Evolutionary conservation across 257 asterid genomes (phyloP), one percentile per base, ranked within the genome.

Genomic region (Vinca minor): DNA sequence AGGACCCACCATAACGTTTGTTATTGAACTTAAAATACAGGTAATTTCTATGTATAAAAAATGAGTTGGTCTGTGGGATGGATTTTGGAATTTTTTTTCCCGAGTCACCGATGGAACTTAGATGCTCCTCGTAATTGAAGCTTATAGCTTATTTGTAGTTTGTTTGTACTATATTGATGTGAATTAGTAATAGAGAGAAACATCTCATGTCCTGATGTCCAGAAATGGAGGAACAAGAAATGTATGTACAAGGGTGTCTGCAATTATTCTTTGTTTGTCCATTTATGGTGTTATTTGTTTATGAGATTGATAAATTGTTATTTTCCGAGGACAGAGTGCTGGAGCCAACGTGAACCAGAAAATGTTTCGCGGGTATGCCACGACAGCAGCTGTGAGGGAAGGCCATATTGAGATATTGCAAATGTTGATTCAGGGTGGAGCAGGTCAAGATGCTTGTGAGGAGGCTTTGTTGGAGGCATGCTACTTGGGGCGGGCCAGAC

Each of bases 401-500:
- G 90, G 82, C 39, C 87, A 87, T 72, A 42, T 67, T 39, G 83
- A 79, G 77, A 82, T 79, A 67, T 64, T 87, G 76, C 78, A 83
- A 75, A 69, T 81, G 65, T 74, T 87, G 49, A 55, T 87, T 44
- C 72, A 75, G 13, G 84, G 83, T 20, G 90, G 93, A 71, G 86
- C 88, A 38, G 62, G 73, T 71, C 95, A 83, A 66, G 75, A 77
- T 35, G 88, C 95, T 18, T 84, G 86, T 69, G 95, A 87, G 76
- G 95, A 85, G 76, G 92, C 93, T 29, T 69, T 87, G 73, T 69
- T 85, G 79, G 95, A 87, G 78, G 90, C 95, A 5, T 79, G 76
- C 66, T 73, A 68, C 64, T 39, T 76, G 35, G 95, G 90, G n/a
- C 70, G 64, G 66, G 79, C 80, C 71, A 39, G 68, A 63, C 73